A percentile compares a stretch with the other conserved stretches of the same genome.
phyloP scores from a whole-genome alignment of 768 basidiomycete genomes.

The Suillus plorans region DNA sequence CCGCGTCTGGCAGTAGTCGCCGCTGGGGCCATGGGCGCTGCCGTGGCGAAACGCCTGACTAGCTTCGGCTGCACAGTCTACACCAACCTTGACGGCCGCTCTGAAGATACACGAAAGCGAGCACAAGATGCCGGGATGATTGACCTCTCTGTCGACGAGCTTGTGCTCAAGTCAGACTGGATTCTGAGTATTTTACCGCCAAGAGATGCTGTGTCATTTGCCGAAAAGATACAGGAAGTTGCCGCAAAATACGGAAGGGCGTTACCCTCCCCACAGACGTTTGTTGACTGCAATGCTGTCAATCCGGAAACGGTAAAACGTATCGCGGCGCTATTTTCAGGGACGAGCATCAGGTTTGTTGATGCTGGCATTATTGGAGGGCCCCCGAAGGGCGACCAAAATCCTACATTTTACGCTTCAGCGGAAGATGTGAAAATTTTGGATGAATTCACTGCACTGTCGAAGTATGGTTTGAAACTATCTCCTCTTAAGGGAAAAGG shows the following conservation, averaged over 20 bases:
- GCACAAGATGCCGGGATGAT: conserved; percentile 53
- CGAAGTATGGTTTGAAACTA: conserved; percentile 45
- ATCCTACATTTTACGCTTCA: conserved; percentile 59
- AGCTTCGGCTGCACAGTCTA: conserved; percentile 51
- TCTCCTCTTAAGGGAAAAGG: conserved; percentile 47
- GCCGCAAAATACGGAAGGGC: background rate
- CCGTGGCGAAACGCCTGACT: conserved; percentile 47
- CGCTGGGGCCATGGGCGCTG: conserved; percentile 61
- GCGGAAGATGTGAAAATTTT: conserved; percentile 34
- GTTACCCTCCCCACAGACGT: conserved; percentile 29
- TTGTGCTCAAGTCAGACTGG: conserved; percentile 39
- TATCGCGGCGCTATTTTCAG: conserved; percentile 46
- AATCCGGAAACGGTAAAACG: conserved; percentile 48
- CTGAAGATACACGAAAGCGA: conserved; percentile 46
- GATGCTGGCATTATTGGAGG: conserved; percentile 60
- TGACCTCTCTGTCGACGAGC: conserved; percentile 37
- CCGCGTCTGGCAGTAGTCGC: conserved; percentile 48
- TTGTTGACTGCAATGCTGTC: conserved; percentile 61
- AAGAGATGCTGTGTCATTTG: conserved; percentile 47
- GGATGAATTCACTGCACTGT: conserved; percentile 40
- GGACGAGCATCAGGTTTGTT: conserved; percentile 42
- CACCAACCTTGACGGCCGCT: conserved; percentile 55
- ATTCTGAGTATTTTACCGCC: conserved; percentile 62
- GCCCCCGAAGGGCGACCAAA: conserved; percentile 46
- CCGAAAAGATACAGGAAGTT: conserved; percentile 27